phyloP scores from a whole-genome alignment of 2,329 filamentous ascomycete genomes.

The Monilinia aucupariae region DNA sequence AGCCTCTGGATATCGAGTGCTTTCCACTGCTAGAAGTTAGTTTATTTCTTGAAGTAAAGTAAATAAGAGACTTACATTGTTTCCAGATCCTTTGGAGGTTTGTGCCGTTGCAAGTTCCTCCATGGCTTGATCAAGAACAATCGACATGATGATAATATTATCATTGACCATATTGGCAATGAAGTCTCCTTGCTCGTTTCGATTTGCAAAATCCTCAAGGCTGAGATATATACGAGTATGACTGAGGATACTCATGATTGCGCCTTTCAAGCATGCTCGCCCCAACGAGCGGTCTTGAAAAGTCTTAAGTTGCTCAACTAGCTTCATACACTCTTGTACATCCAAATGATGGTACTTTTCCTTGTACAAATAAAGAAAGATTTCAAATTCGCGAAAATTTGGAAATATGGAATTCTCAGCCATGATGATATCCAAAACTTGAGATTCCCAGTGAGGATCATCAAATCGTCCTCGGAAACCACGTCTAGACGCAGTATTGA shows the following conservation, averaged over 20 bases:
- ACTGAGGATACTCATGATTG: not conserved
- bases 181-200: not conserved
- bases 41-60: no score
- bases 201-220: not conserved
- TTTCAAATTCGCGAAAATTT: not conserved
- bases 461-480: no score
- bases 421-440: not conserved
- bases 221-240: not conserved
- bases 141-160: no score
- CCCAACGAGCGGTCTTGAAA: not conserved
- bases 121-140: no score
- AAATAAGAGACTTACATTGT: no score
- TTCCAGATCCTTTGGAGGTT: no score
- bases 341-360: not conserved
- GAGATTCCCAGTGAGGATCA: no score
- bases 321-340: not conserved
- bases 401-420: not conserved
- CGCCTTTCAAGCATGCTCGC: not conserved
- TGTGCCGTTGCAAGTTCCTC: no score
- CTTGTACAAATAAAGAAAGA: slow-evolving; percentile 1
- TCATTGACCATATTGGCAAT: not conserved
- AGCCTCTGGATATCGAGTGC: no score
- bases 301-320: not conserved
- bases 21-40: no score
- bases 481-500: no score